A percentile compares a stretch with the other conserved stretches of the same genome.
Evolutionary conservation across 129 eudicot species (phyloP).

Genomic region (Centella asiatica): DNA sequence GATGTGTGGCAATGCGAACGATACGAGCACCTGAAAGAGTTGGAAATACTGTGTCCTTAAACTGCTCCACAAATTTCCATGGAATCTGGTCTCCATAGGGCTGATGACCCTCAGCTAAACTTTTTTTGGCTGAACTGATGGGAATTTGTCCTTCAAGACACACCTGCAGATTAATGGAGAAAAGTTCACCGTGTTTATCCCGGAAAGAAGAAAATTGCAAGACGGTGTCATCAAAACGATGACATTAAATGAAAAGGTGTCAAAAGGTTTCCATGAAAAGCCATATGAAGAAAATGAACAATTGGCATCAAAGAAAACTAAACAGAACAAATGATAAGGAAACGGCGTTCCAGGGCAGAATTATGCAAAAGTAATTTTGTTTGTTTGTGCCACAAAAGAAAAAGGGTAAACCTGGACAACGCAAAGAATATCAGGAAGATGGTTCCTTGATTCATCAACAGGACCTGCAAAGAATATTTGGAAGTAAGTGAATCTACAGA

Average conservation of each 20-base stretch:
- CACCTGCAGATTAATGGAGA: constrained; percentile 32
- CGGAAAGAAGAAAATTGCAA: not conserved
- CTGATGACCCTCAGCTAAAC: constrained; percentile 67
- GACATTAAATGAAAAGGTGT: too few relatives aligned
- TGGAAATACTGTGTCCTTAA: constrained; percentile 77
- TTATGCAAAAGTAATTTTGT: not conserved
- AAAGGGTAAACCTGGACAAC: constrained; percentile 70
- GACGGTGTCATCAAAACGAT: not conserved
- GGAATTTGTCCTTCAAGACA: constrained; percentile 90
- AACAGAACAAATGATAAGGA: too few relatives aligned
- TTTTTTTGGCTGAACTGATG: constrained; percentile 57
- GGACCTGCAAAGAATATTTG: constrained; percentile 49
- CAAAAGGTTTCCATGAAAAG: too few relatives aligned
- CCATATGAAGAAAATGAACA: too few relatives aligned
- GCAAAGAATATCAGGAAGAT: constrained; percentile 93
- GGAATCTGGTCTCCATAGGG: constrained; percentile 97
- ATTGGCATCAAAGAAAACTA: too few relatives aligned
- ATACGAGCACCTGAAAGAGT: constrained; percentile 95
- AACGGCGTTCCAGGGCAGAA: not conserved
- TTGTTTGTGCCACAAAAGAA: constrained; percentile 1
- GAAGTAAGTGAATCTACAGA: not conserved
- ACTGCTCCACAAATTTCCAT: constrained; percentile 88
- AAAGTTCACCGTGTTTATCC: not conserved
- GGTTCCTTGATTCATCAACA: constrained; percentile 83
- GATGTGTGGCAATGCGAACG: constrained; percentile 97